Percentiles rank a stretch among this genome's conserved stretches.
Conservation (phyloP, 2,329 filamentous ascomycete species). For the Fusarium penzigii region DNA sequence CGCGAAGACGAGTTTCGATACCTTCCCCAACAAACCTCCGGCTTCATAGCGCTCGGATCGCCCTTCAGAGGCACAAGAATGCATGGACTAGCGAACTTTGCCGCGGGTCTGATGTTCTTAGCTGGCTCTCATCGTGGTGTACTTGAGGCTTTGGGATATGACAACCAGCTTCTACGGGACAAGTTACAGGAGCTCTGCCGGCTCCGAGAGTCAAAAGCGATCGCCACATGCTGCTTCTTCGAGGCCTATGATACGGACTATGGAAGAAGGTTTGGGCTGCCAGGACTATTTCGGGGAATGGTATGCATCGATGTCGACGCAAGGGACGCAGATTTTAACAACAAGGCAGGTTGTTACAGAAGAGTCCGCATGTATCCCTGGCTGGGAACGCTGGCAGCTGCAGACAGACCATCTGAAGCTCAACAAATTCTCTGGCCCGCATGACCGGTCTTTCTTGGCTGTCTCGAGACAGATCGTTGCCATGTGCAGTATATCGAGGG, state of each 20-base stretch:
- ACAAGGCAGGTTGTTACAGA: constrained; percentile 2
- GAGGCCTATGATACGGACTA: constrained; percentile 21
- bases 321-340: background rate
- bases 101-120: constrained; percentile 6
- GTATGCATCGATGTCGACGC: constrained; percentile 1
- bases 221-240: constrained; percentile 14
- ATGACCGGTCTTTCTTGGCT: background rate
- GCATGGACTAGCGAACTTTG: constrained; percentile 2
- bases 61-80: constrained; percentile 17
- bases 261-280: constrained; percentile 3
- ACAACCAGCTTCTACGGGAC: constrained; percentile 14
- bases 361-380: constrained; percentile 4
- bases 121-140: constrained; percentile 19
- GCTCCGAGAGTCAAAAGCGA: constrained; percentile 9
- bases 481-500: background rate
- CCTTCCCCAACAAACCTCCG: constrained; percentile 3
- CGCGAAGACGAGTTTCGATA: constrained; percentile 6
- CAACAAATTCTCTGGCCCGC: constrained; percentile 10
- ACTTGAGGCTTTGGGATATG: constrained; percentile 10
- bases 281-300: constrained; percentile 5
- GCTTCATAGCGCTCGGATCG: constrained; percentile 17
- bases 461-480: background rate
- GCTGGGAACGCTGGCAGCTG: background rate
- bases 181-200: constrained; percentile 18
- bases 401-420: constrained; percentile 8